Evolutionary conservation across 2,329 filamentous ascomycete genomes (phyloP).

Genomic region (Penicillium corylophilum): DNA sequence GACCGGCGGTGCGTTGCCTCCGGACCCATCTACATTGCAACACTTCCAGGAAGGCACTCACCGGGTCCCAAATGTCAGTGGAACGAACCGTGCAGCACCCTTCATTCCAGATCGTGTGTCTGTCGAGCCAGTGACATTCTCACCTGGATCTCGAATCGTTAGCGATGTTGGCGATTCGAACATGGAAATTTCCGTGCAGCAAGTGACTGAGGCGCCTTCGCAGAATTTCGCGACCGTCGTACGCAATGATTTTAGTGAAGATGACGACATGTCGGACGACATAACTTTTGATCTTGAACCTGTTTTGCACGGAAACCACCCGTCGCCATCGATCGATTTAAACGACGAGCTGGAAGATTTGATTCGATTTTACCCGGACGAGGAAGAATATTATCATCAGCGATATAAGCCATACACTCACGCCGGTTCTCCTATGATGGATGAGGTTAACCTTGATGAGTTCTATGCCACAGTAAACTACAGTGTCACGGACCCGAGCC

Average conservation of each 20-base stretch:
- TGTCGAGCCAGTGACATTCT: conserved; percentile 19
- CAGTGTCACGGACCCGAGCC: conserved; percentile 11
- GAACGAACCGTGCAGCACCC: conserved; percentile 1
- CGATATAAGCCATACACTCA: conserved; percentile 9
- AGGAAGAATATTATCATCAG: conserved; percentile 23
- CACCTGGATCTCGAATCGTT: conserved; percentile 16
- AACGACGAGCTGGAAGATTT: conserved; percentile 35
- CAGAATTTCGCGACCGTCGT: conserved; percentile 24
- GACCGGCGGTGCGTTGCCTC: conserved; percentile 9
- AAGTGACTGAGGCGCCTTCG: conserved; percentile 15
- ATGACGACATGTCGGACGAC: conserved; percentile 18
- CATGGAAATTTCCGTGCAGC: conserved; percentile 20
- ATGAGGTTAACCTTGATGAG: conserved; percentile 31
- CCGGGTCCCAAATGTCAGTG: not conserved
- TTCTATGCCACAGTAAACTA: conserved; percentile 28
- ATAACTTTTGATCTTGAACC: conserved; percentile 29
- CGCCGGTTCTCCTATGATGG: conserved; percentile 7
- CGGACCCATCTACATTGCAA: not conserved
- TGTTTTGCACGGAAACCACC: conserved; percentile 9
- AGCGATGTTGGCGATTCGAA: conserved; percentile 16
- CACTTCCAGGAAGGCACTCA: not conserved
- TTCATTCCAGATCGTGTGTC: conserved; percentile 1
- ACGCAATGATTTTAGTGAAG: conserved; percentile 14
- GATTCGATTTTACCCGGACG: conserved; percentile 34
- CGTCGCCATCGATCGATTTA: conserved; percentile 13